These are phyloP conservation scores for Aspergillus sp. DNA, from an alignment of 2,329 filamentous ascomycete genomes.

Conservation along the genomic window DNA sequence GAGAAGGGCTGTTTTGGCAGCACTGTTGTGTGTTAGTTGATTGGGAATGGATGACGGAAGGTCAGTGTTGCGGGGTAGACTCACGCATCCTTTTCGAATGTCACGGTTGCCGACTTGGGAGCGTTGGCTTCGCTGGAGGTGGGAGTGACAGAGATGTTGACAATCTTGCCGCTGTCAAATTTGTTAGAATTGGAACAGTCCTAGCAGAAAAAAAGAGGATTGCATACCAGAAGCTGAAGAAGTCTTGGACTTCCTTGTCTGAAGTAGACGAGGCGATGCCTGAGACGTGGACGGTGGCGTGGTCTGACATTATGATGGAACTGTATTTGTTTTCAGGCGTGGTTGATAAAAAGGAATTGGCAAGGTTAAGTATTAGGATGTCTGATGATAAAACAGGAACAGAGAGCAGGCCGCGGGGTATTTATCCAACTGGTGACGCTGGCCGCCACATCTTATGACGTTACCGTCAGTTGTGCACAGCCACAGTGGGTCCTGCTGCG, in stretches of 20 bases:
- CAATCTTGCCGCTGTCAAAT: constrained; percentile 80
- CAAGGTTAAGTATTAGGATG: background rate
- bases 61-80: constrained; percentile 29
- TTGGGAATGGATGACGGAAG: constrained; percentile 5
- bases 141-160: constrained; percentile 72
- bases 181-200: background rate
- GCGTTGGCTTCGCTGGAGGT: constrained; percentile 55
- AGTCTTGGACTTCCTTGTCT: constrained; percentile 90
- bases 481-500: constrained; percentile 19
- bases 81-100: constrained; percentile 89
- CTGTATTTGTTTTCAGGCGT: background rate
- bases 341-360: background rate
- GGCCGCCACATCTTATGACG: constrained; percentile 13
- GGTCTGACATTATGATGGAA: constrained; percentile 52
- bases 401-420: constrained; percentile 11
- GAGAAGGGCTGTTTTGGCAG: constrained; percentile 93
- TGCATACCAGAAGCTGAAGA: constrained; percentile 90
- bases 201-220: background rate
- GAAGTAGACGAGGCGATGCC: constrained; percentile 80
- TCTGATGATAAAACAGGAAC: constrained; percentile 4
- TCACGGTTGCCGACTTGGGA: constrained; percentile 83
- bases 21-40: constrained; percentile 40
- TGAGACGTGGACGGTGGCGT: constrained; percentile 77
- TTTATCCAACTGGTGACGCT: constrained; percentile 13
- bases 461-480: constrained; percentile 20